Conservation (phyloP, 306 rosid genomes). For the Gleditsia sinensis region DNA sequence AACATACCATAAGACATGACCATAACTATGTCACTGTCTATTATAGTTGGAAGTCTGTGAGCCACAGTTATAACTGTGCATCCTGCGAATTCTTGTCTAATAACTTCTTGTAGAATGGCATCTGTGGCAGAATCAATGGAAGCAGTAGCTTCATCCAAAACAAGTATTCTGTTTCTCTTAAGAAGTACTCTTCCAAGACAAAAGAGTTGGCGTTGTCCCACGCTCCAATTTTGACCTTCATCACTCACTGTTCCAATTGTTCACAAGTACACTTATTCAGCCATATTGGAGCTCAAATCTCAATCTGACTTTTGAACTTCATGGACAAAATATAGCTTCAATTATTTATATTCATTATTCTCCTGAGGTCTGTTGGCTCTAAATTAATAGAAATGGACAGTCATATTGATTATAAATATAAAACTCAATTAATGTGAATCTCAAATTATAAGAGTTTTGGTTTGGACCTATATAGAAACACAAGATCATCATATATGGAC, state of each 20-base stretch:
- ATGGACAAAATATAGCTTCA: neutral
- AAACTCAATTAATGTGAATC: no score
- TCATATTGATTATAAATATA: no score
- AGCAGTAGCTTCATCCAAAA: constrained; percentile 79
- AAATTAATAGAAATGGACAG: no score
- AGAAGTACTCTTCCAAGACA: constrained; percentile 77
- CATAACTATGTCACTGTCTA: constrained; percentile 77
- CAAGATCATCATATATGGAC: no score
- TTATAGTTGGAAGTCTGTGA: constrained; percentile 74
- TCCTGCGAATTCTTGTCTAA: constrained; percentile 56
- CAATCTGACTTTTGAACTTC: neutral
- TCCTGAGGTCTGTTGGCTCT: no score
- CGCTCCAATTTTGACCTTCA: constrained; percentile 81
- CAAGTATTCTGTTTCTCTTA: constrained; percentile 60
- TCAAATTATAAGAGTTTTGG: no score
- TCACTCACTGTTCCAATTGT: constrained; percentile 48
- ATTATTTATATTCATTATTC: neutral
- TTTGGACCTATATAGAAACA: no score
- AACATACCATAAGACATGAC: constrained; percentile 67
- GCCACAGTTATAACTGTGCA: constrained; percentile 70
- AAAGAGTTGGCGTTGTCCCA: constrained; percentile 70
- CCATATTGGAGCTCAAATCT: neutral
- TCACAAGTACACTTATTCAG: neutral
- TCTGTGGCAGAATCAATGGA: constrained; percentile 74
- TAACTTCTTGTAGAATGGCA: constrained; percentile 53